Evolutionary conservation across 2,329 filamentous ascomycete species (phyloP).

Genomic region (Aaosphaeria pasadenensis): DNA sequence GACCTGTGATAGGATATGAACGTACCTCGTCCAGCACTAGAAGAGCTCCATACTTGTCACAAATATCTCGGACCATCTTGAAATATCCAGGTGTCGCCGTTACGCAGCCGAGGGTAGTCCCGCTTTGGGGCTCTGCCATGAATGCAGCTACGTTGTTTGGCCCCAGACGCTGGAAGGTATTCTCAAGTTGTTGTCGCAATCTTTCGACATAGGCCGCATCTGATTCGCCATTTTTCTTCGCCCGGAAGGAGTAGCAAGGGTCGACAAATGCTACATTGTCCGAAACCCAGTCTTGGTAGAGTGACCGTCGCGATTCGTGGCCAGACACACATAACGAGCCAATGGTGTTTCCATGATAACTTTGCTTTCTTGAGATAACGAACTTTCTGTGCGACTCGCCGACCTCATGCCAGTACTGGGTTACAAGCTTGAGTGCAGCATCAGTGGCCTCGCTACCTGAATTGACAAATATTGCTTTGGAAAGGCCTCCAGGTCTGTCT

Average conservation of each 20-base stretch:
- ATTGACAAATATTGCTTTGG: background rate
- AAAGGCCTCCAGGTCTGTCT: background rate
- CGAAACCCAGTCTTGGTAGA: conserved; percentile 62
- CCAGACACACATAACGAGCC: conserved; percentile 60
- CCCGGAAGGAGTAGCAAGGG: conserved; percentile 68
- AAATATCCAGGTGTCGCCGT: conserved; percentile 59
- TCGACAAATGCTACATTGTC: conserved; percentile 51
- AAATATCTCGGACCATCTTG: conserved; percentile 63
- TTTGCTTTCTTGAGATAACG: conserved; percentile 63
- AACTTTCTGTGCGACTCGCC: conserved; percentile 44
- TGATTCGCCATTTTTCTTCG: conserved; percentile 50
- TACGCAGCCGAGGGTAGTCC: conserved; percentile 40
- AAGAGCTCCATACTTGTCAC: conserved; percentile 67
- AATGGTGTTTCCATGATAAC: conserved; percentile 71
- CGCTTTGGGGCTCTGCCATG: conserved; percentile 69
- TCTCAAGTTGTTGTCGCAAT: conserved; percentile 64
- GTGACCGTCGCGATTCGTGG: conserved; percentile 57
- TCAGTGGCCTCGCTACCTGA: conserved; percentile 67
- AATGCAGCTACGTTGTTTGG: conserved; percentile 68
- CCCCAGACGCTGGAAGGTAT: conserved; percentile 61
- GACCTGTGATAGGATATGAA: no score
- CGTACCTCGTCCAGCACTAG: conserved; percentile 73
- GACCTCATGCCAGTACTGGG: conserved; percentile 57
- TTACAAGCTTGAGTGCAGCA: conserved; percentile 63
- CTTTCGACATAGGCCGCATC: conserved; percentile 59